These are phyloP conservation scores for Neoarthrinium moseri DNA, from an alignment of 2,329 filamentous ascomycete species.

Conservation along the genomic window DNA sequence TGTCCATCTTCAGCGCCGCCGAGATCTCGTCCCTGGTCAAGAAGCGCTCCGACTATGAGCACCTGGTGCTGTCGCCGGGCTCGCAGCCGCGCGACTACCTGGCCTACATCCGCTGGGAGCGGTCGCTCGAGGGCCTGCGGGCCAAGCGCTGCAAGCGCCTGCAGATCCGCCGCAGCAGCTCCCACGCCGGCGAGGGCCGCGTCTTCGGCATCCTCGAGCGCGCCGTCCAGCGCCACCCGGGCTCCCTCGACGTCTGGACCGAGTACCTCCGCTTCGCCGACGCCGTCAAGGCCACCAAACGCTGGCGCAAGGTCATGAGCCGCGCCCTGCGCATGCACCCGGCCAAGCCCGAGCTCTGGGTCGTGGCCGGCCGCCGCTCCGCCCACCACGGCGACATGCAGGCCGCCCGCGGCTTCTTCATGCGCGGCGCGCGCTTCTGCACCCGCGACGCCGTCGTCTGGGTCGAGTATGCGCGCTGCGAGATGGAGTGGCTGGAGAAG, in stretches of 20 bases:
- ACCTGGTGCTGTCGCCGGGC: slow-evolving; percentile 81
- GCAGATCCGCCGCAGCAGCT: slow-evolving; percentile 67
- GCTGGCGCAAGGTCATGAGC: slow-evolving; percentile 63
- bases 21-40: slow-evolving; percentile 87
- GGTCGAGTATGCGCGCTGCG: slow-evolving; percentile 86
- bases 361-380: slow-evolving; percentile 76
- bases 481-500: slow-evolving; percentile 88
- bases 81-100: slow-evolving; percentile 77
- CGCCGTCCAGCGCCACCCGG: slow-evolving; percentile 79
- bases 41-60: slow-evolving; percentile 91
- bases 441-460: slow-evolving; percentile 72
- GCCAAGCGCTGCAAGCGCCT: slow-evolving; percentile 80
- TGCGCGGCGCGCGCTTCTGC: slow-evolving; percentile 86
- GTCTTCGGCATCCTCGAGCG: slow-evolving; percentile 90
- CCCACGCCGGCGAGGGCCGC: slow-evolving; percentile 73
- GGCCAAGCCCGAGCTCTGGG: slow-evolving; percentile 79
- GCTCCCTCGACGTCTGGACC: slow-evolving; percentile 79
- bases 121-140: slow-evolving; percentile 70
- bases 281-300: slow-evolving; percentile 63
- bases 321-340: slow-evolving; percentile 82
- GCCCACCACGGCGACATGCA: slow-evolving; percentile 85
- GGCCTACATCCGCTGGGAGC: slow-evolving; percentile 75
- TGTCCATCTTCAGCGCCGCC: slow-evolving; percentile 86
- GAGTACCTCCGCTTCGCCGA: slow-evolving; percentile 84
- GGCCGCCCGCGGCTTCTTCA: slow-evolving; percentile 81